These are phyloP conservation scores for Solanum pennellii DNA, from an alignment of 257 asterid species.

Conservation along the genomic window DNA sequence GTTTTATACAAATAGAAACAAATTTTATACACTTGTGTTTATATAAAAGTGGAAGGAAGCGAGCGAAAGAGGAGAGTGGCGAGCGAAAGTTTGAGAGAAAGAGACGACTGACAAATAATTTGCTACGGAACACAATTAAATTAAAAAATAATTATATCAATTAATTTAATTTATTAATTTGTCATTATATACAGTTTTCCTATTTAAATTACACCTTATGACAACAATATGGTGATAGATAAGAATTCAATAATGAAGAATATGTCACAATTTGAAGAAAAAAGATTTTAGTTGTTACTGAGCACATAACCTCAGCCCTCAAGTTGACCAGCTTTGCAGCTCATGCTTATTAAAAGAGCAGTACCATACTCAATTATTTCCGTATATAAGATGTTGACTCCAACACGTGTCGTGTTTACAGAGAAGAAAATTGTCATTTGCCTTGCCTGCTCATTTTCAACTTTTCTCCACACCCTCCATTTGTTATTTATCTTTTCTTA, in stretches of 20 bases:
- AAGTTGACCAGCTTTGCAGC: background rate
- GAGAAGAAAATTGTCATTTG: background rate
- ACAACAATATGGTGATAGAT: background rate
- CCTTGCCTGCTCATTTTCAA: background rate
- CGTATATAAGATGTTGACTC: background rate
- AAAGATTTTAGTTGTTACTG: background rate
- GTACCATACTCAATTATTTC: background rate
- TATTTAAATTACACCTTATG: background rate
- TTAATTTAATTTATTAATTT: too few species aligned
- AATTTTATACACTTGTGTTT: too few species aligned
- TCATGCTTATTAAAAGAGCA: background rate
- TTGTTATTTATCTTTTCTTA: background rate
- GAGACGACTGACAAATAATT: accelerated
- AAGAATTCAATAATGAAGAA: background rate
- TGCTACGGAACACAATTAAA: too few species aligned
- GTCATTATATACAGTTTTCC: accelerated
- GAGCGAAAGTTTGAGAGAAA: too few species aligned
- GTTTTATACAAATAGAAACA: too few species aligned
- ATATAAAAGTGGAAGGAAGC: too few species aligned
- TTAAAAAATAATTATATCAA: too few species aligned
- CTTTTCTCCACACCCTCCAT: background rate
- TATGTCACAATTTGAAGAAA: background rate
- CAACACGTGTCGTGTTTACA: background rate
- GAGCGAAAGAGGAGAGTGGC: too few species aligned
- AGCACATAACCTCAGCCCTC: background rate